These are phyloP conservation scores for Talaromyces sp. DNA, from an alignment of 2,329 filamentous ascomycete genomes.

Conservation along the genomic window DNA sequence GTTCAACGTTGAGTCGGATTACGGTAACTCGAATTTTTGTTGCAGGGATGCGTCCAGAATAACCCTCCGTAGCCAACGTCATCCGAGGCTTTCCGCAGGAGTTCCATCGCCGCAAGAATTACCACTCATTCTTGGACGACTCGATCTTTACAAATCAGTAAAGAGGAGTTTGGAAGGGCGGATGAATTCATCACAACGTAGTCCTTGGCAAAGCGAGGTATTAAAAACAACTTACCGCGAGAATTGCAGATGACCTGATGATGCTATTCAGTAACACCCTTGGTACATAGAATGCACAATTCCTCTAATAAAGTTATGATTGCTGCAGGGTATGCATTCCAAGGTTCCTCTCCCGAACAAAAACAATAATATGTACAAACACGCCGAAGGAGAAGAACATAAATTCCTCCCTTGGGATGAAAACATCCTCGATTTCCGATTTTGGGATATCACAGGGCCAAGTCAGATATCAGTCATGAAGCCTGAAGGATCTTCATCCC, in stretches of 20 bases:
- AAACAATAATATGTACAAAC: neutral
- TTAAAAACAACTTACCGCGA: neutral
- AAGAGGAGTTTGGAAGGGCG: neutral
- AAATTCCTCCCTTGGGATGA: neutral
- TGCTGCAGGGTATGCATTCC: neutral
- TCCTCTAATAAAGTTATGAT: no score
- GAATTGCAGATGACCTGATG: neutral
- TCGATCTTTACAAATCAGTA: no score
- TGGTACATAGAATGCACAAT: no score
- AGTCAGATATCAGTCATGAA: neutral
- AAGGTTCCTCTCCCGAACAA: no score
- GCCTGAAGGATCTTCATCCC: neutral
- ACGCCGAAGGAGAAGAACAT: neutral
- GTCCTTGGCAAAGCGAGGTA: neutral
- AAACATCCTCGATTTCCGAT: no score
- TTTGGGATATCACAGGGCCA: neutral
- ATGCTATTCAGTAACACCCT: no score
- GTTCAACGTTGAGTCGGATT: no score
- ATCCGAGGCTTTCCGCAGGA: neutral
- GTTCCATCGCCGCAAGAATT: neutral
- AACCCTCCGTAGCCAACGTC: neutral
- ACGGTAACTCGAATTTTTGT: no score
- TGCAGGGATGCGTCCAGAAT: neutral
- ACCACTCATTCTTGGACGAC: neutral
- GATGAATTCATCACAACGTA: no score